Conservation (phyloP, 192 early-diverging fungal species). For the Blastocladiella britannica region DNA sequence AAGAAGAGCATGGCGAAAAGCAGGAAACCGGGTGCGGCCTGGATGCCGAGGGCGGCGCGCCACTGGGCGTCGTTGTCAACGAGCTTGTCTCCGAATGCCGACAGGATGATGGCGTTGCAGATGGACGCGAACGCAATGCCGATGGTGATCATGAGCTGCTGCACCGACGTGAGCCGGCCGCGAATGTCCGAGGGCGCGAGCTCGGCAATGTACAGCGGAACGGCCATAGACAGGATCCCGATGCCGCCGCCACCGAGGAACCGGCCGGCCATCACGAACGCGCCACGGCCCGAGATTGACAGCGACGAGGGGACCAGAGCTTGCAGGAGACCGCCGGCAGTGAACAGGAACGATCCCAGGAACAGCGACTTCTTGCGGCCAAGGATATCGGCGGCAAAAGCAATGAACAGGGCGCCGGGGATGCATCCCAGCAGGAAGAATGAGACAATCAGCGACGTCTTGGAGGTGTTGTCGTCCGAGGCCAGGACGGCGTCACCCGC, state of each 20-base stretch:
- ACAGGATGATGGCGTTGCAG: slow-evolving; percentile 14
- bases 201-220: slow-evolving; percentile 58
- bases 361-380: background rate
- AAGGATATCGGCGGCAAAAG: background rate
- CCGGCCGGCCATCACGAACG: background rate
- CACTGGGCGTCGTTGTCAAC: slow-evolving; percentile 21
- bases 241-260: slow-evolving; percentile 57
- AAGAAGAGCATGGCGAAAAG: slow-evolving; percentile 28
- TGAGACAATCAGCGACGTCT: background rate
- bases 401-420: background rate
- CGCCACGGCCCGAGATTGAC: background rate
- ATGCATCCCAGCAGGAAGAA: background rate
- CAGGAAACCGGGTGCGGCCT: slow-evolving; percentile 23
- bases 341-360: background rate
- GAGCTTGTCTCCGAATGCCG: too few relatives aligned
- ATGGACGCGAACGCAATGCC: slow-evolving; percentile 40
- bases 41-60: slow-evolving; percentile 28
- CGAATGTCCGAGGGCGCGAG: slow-evolving; percentile 63
- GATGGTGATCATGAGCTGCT: slow-evolving; percentile 80
- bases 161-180: slow-evolving; percentile 62
- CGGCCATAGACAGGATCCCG: slow-evolving; percentile 50
- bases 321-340: background rate
- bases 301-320: background rate
- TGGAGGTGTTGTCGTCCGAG: background rate
- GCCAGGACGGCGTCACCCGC: background rate